A percentile compares a stretch with the other conserved stretches of the same genome.
Evolutionary conservation across 106 monocot species (phyloP).

Genomic region (Dendrobium chrysotoxum): DNA sequence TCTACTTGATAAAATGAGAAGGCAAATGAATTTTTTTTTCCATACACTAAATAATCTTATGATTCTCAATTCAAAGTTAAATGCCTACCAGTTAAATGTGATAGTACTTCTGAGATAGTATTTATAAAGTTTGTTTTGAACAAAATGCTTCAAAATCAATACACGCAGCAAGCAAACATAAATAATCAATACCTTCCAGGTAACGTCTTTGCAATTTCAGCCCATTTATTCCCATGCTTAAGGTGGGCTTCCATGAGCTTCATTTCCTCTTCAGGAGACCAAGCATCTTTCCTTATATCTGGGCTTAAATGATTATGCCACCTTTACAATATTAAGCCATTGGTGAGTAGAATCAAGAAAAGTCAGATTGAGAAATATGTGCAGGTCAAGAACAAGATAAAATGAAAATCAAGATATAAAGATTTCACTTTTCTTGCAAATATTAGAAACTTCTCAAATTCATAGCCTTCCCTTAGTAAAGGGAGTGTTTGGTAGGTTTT

Average conservation of each 20-base stretch:
- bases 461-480: too few species aligned
- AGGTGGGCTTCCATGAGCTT: conserved; percentile 66
- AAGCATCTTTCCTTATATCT: conserved; percentile 77
- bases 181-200: conserved; percentile 64
- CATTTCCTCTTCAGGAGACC: conserved; percentile 79
- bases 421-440: too few species aligned
- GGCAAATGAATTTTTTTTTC: too few species aligned
- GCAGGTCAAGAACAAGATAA: background rate
- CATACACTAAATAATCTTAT: too few species aligned
- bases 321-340: conserved; percentile 27
- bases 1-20: too few species aligned
- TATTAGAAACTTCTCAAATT: too few species aligned
- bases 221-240: conserved; percentile 85
- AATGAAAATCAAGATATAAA: background rate
- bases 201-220: conserved; percentile 85
- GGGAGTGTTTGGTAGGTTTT: too few species aligned
- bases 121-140: too few species aligned
- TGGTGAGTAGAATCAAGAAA: background rate
- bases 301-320: conserved; percentile 99
- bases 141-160: background rate
- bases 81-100: too few species aligned
- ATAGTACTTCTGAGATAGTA: too few species aligned
- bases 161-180: background rate
- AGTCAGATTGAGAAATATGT: background rate
- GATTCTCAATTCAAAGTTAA: too few species aligned